Evolutionary conservation across 192 early-diverging fungal genomes (phyloP).

Genomic region (Backusella tuberculispora): DNA sequence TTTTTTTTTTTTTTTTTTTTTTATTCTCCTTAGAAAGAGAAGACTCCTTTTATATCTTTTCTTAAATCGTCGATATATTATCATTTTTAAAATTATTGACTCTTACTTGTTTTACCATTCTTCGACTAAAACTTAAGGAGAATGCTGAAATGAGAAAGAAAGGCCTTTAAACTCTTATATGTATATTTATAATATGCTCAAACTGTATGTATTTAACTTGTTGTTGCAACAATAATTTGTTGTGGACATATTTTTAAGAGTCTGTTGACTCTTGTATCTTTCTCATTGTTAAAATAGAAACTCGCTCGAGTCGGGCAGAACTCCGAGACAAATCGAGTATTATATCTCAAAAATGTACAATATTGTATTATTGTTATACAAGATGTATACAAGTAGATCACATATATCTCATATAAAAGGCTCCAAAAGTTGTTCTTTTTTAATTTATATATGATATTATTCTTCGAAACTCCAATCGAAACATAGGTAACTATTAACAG

Average conservation of each 20-base stretch:
- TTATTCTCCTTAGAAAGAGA: neutral
- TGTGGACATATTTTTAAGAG: neutral
- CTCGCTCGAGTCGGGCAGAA: neutral
- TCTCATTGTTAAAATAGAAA: neutral
- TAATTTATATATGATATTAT: neutral
- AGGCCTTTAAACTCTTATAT: too few relatives aligned
- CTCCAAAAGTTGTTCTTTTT: neutral
- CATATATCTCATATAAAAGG: neutral
- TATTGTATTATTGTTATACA: neutral
- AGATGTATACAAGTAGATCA: neutral
- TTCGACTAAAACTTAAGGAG: too few relatives aligned
- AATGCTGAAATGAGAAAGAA: too few relatives aligned
- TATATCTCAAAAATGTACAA: neutral
- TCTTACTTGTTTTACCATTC: too few relatives aligned
- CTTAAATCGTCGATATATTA: neutral
- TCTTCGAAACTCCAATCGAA: neutral
- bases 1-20: too few relatives aligned
- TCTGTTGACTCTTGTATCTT: neutral
- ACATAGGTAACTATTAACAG: neutral
- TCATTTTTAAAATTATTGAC: too few relatives aligned
- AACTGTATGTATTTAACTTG: too few relatives aligned
- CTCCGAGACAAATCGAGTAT: neutral
- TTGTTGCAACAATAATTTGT: neutral
- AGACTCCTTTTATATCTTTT: neutral
- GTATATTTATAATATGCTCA: too few relatives aligned